Evolutionary conservation across 768 basidiomycete genomes (phyloP).

Genomic region (Tulasnella sp.): DNA sequence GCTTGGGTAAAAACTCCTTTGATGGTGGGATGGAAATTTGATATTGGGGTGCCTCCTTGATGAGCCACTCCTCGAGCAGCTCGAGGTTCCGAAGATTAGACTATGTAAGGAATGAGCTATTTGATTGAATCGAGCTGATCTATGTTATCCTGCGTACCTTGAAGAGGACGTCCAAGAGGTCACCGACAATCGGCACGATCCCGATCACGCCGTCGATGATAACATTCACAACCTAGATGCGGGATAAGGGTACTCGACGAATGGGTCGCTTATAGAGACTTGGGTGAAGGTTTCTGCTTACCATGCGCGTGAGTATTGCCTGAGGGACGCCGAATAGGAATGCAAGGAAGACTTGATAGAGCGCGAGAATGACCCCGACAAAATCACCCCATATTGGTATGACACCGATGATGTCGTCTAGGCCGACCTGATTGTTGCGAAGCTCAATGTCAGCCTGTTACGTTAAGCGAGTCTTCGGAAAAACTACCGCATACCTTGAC

Average conservation of each 20-base stretch:
- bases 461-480: too few species aligned
- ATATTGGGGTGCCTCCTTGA: conserved; percentile 15
- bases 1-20: conserved; percentile 10
- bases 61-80: conserved; percentile 17
- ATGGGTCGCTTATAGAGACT: too few species aligned
- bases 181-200: conserved; percentile 16
- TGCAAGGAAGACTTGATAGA: conserved; percentile 17
- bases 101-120: neutral
- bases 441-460: too few species aligned
- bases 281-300: neutral
- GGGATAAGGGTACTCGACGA: too few species aligned
- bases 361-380: conserved; percentile 11
- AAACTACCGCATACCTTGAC: too few species aligned
- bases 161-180: conserved; percentile 16
- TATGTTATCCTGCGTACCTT: neutral
- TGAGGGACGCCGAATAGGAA: conserved; percentile 17
- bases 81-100: conserved; percentile 18
- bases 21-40: conserved; percentile 14
- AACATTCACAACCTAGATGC: conserved; percentile 6
- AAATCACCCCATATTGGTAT: conserved; percentile 17
- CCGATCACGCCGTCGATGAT: conserved; percentile 16
- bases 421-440: conserved; percentile 13
- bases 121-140: neutral
- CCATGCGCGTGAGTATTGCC: conserved; percentile 16
- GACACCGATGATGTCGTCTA: conserved; percentile 15